Base-by-base conservation (phyloP, 805 yeast genomes). In the Starmerella tilneyi region DNA sequence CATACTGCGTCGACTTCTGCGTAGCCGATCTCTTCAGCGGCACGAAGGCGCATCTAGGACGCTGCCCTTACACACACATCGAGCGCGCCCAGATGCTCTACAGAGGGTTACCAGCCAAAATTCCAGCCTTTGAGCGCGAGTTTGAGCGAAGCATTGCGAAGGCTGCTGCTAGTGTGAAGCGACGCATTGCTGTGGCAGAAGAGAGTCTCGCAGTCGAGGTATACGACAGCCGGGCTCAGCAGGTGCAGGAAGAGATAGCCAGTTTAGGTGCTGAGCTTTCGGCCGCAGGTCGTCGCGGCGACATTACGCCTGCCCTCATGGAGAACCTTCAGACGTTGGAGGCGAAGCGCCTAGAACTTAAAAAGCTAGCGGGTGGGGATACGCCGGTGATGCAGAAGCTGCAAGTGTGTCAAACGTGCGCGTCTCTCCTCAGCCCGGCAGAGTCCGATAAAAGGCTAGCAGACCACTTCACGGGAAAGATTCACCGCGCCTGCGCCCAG, bases 101-200 rank as follows among this genome's bases (percentile, higher is more conserved):
- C 29, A 15, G 17, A 21, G 24, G 40, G 30, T 30, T 13, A 4
- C 23, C 16, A 15, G 13, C 40, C 8, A 36, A 36, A n/a, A 36
- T 36, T 8, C 40, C 40, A n/a, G 19, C 23, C 22, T 36, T 36
- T 15, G 40, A 36, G 30, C 40, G 30, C 30, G 40, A 36, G 29
- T 36, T 36, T 12, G 40, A 36, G 28, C 40, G 40, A 13, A 13
- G 30, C 15, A 4, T 36, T 3, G n/a, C 15, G 21, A 23, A 15
- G 11, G 21, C 40, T 9, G 40, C 40, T 3, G 19, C 40, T 2
- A 4, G 22, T 9, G 40, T 36, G 20, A 15, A 24, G 30, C 40
- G 30, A 15, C 40, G 40, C 12, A 15, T 36, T 9, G 30, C 30
- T 3, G 40, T 22, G 4, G 40, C 40, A n/a, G 40, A 36, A 21